Evolutionary conservation across 2,329 filamentous ascomycete species (phyloP), one percentile per base, ranked within the genome.

Genomic region (Nemania serpens): DNA sequence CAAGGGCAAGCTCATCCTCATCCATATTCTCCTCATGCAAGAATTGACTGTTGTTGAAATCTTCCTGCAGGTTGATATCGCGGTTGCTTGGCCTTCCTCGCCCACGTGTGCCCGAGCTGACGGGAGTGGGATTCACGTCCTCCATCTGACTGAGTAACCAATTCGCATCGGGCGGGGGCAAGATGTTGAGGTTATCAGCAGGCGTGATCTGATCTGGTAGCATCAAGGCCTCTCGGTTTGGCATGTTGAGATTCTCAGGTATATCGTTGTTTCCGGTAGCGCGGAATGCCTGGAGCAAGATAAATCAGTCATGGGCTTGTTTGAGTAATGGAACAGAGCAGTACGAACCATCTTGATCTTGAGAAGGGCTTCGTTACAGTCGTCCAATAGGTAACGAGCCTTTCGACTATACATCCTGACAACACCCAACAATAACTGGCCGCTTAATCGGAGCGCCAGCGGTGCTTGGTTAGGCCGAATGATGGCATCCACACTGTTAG

Each of bases 321-420:
- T 2, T 11, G 1, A 37, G n/a, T 7, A 36, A 34, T 34, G 10
- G 3, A 20, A 20, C 15, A 25, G 17, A 12, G 25, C 34, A 34
- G 48, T 18, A 65, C 65, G 15, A 53, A 97, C 94, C 93, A 98
- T 96, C 75, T 98, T 97, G 71, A 99, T 97, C 80, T 97, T 98
- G 83, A 96, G 89, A 67, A 99, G 82, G 41, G 94, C 94, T 78
- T 99, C 95, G 72, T 96, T 97, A 79, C 95, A 99, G 75, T 99
- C 95, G 73, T 99, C 95, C 49, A 98, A 82, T 52, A 99, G 81
- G 77, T 99, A 99, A 71, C 93, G 90, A 73, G 95, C 94, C 79
- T 99, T 99, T 73, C 95, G 86, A 77, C 93, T 96, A 78, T 99
- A 99, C 73, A 99, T 99, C 74, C 94, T 88, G 69, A 97, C 95